Percentiles rank a stretch among this genome's conserved stretches.
phyloP scores from a whole-genome alignment of 2,329 filamentous ascomycete species.

The Alternaria sp. region DNA sequence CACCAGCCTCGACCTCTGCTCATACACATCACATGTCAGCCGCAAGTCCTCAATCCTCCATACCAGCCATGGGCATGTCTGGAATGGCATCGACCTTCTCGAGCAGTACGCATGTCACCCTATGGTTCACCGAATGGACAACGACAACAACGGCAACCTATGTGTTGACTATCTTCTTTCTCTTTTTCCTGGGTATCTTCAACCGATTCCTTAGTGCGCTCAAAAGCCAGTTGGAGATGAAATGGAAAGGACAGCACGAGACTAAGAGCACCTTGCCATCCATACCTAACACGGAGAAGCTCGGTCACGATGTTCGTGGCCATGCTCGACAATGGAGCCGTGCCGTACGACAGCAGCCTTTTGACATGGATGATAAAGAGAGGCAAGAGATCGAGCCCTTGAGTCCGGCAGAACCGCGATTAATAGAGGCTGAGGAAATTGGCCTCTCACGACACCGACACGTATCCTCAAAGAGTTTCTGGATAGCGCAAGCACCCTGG shows the following conservation, averaged over 20 bases:
- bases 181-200: constrained; percentile 39
- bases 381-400: constrained; percentile 30
- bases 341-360: constrained; percentile 7
- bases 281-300: constrained; percentile 4
- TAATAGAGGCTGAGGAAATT: constrained; percentile 1
- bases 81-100: constrained; percentile 42
- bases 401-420: constrained; percentile 14
- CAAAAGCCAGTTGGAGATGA: constrained; percentile 35
- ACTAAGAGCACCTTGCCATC: not conserved
- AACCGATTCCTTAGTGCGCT: constrained; percentile 43
- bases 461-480: constrained; percentile 16
- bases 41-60: not conserved
- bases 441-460: not conserved
- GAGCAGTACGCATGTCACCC: constrained; percentile 35
- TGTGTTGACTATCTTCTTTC: constrained; percentile 34
- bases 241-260: constrained; percentile 21
- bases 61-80: constrained; percentile 18
- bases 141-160: constrained; percentile 37
- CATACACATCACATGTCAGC: constrained; percentile 1
- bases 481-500: constrained; percentile 31
- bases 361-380: constrained; percentile 20
- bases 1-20: not conserved
- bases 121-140: constrained; percentile 41
- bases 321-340: constrained; percentile 28
- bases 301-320: not conserved